phyloP scores from a whole-genome alignment of 331 rosid species.

The Stylosanthes scabra region DNA sequence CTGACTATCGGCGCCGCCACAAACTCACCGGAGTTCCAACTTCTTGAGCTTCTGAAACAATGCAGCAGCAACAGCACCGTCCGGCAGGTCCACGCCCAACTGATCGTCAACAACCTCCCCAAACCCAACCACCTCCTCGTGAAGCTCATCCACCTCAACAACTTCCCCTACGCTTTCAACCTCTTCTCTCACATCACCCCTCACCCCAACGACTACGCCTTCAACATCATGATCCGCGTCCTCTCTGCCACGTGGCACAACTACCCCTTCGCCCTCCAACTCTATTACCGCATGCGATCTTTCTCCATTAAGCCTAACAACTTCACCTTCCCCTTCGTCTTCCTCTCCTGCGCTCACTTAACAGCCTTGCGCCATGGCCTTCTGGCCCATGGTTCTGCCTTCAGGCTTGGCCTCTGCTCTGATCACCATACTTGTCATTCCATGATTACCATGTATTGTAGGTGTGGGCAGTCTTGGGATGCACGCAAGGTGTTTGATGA shows the following conservation, averaged over 20 bases:
- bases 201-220: constrained; percentile 66
- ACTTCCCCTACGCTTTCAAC: constrained; percentile 59
- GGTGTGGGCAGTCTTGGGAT: constrained; percentile 53
- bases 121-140: constrained; percentile 73
- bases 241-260: constrained; percentile 72
- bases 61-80: constrained; percentile 56
- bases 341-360: constrained; percentile 72
- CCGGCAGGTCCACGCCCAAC: constrained; percentile 70
- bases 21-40: constrained; percentile 17
- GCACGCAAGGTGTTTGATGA: constrained; percentile 82
- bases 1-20: not conserved
- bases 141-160: constrained; percentile 58
- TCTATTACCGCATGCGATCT: constrained; percentile 61
- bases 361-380: constrained; percentile 44
- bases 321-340: constrained; percentile 77
- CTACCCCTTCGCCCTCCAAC: constrained; percentile 52
- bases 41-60: constrained; percentile 48
- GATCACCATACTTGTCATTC: constrained; percentile 67
- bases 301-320: constrained; percentile 55
- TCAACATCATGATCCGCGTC: constrained; percentile 85
- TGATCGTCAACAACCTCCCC: constrained; percentile 56
- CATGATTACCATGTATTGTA: constrained; percentile 67
- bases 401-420: constrained; percentile 57
- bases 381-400: constrained; percentile 52
- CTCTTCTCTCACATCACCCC: constrained; percentile 56